Percentiles rank a stretch among this genome's conserved stretches.
These are phyloP conservation scores for Candida methanosorbosa DNA, from an alignment of 805 yeast genomes.

Conservation along the genomic window DNA sequence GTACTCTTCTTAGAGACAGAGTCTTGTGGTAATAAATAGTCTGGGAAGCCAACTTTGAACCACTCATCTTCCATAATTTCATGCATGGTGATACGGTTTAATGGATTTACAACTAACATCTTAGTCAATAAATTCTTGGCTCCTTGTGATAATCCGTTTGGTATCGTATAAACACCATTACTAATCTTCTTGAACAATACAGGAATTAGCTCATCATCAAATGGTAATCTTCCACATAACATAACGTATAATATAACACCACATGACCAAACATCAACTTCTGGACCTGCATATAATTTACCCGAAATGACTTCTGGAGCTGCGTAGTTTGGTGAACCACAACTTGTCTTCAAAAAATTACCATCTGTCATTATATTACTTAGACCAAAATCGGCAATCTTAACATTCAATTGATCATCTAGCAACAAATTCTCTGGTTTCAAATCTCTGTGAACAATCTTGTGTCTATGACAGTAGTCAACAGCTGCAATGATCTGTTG, in stretches of 20 bases:
- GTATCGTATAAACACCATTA: slow-evolving; percentile 87
- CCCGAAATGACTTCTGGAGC: slow-evolving; percentile 97
- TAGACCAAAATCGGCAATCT: slow-evolving; percentile 93
- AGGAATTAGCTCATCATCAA: slow-evolving; percentile 94
- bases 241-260: slow-evolving; percentile 93
- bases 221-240: slow-evolving; percentile 93
- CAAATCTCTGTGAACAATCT: slow-evolving; percentile 92
- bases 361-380: slow-evolving; percentile 98
- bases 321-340: slow-evolving; percentile 96
- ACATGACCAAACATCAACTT: slow-evolving; percentile 96
- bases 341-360: slow-evolving; percentile 85
- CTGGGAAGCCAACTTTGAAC: slow-evolving; percentile 78
- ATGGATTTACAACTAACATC: slow-evolving; percentile 92
- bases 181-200: slow-evolving; percentile 87
- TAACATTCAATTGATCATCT: slow-evolving; percentile 85
- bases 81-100: slow-evolving; percentile 85
- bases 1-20: slow-evolving; percentile 24
- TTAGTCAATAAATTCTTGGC: slow-evolving; percentile 75
- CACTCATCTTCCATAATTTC: slow-evolving; percentile 92
- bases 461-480: slow-evolving; percentile 92
- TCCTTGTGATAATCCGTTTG: slow-evolving; percentile 77
- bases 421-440: slow-evolving; percentile 89
- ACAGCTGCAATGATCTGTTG: slow-evolving; percentile 96
- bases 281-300: slow-evolving; percentile 94
- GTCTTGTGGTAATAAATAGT: slow-evolving; percentile 62